phyloP scores from a whole-genome alignment of 2,329 filamentous ascomycete genomes.

The Fusarium brevicatenulatum region DNA sequence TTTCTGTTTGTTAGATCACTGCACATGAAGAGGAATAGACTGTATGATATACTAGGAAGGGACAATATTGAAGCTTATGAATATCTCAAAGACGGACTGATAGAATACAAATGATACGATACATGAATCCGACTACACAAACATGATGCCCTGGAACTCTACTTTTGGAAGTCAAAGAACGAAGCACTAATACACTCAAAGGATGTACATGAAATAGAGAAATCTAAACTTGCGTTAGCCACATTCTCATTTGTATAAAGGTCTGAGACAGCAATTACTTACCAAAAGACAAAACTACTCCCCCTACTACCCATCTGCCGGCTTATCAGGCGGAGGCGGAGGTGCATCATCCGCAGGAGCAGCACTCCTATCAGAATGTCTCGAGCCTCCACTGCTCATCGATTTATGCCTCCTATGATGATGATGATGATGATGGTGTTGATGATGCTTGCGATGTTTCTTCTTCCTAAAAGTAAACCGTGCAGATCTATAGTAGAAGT shows the following conservation, averaged over 20 bases:
- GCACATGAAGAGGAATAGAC: background rate
- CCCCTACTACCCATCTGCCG: constrained; percentile 26
- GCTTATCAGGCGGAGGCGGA: constrained; percentile 28
- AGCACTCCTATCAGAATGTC: constrained; percentile 41
- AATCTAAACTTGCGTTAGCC: background rate
- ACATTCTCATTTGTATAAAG: background rate
- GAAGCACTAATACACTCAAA: constrained; percentile 20
- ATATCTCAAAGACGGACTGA: background rate
- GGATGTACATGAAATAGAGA: constrained; percentile 19
- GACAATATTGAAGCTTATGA: background rate
- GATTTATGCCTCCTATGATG: constrained; percentile 42
- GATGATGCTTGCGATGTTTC: constrained; percentile 22
- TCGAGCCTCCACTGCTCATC: constrained; percentile 48
- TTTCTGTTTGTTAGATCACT: background rate
- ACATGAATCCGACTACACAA: background rate
- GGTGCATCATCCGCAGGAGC: constrained; percentile 26
- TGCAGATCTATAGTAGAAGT: constrained; percentile 53
- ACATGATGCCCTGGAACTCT: background rate
- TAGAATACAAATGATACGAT: background rate
- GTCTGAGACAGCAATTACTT: background rate
- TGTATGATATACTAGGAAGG: background rate
- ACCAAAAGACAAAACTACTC: background rate
- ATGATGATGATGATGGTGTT: constrained; percentile 1
- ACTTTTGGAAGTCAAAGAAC: background rate
- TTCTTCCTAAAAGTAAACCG: constrained; percentile 47